Evolutionary conservation across 495 filamentous ascomycete species (phyloP).

Genomic region (Neurospora terricola): DNA sequence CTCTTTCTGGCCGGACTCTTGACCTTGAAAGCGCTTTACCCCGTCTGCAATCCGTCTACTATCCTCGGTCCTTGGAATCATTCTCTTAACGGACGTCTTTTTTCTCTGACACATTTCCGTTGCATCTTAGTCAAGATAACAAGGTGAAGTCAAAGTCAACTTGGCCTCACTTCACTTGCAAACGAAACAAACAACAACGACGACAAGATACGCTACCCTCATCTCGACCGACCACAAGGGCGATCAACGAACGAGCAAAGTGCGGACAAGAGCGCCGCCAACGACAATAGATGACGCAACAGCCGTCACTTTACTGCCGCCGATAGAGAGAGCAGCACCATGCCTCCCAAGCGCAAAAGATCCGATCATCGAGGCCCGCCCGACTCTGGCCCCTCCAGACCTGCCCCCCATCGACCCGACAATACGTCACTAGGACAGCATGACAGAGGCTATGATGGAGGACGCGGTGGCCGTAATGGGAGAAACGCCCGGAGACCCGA

Average conservation of each 20-base stretch:
- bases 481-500: conserved; percentile 30
- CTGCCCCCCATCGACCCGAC: conserved; percentile 43
- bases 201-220: background rate
- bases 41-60: background rate
- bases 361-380: conserved; percentile 29
- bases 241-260: background rate
- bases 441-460: conserved; percentile 35
- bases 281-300: conserved; percentile 17
- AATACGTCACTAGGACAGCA: conserved; percentile 39
- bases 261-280: background rate
- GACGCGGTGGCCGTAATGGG: conserved; percentile 26
- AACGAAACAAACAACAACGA: background rate
- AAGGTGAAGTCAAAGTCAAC: background rate
- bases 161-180: background rate
- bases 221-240: background rate
- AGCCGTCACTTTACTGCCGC: background rate
- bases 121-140: background rate
- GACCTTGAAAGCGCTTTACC: background rate
- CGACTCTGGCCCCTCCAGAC: conserved; percentile 35
- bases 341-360: conserved; percentile 47
- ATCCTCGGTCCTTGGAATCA: background rate
- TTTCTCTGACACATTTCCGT: background rate
- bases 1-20: background rate
- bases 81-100: background rate
- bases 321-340: conserved; percentile 19